Conservation (phyloP, 2,329 filamentous ascomycete species). For the Gnomoniopsis smithogilvyi region DNA sequence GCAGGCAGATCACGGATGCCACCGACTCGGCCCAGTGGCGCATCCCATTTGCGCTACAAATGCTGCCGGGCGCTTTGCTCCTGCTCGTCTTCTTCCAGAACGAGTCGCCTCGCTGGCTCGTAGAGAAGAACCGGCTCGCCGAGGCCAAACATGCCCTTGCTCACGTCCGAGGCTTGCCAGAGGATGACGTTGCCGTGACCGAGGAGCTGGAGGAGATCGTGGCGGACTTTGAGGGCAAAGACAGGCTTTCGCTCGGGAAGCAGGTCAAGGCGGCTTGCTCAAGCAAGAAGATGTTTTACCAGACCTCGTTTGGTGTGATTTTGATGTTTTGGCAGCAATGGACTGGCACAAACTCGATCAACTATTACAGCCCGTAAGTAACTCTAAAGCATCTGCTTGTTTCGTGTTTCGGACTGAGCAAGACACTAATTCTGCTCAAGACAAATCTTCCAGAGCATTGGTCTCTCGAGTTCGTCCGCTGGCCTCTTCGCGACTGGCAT, state of each 20-base stretch:
- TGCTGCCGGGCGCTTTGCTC: conserved; percentile 35
- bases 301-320: conserved; percentile 24
- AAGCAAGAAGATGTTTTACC: conserved; percentile 38
- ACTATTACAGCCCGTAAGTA: conserved; percentile 43
- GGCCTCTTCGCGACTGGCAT: conserved; percentile 71
- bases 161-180: conserved; percentile 47
- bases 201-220: conserved; percentile 56
- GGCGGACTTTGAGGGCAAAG: conserved; percentile 51
- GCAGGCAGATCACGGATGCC: conserved; percentile 12
- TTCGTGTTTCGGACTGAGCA: not conserved
- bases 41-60: conserved; percentile 40
- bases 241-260: conserved; percentile 27
- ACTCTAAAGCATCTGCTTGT: conserved; percentile 21
- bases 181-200: conserved; percentile 51
- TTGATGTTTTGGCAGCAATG: conserved; percentile 27
- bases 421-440: conserved; percentile 22
- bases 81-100: conserved; percentile 32
- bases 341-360: conserved; percentile 58
- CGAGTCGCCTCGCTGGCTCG: conserved; percentile 36
- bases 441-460: conserved; percentile 62
- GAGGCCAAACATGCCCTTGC: conserved; percentile 35
- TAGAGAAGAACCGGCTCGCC: conserved; percentile 34
- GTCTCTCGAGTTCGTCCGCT: conserved; percentile 52
- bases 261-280: conserved; percentile 38
- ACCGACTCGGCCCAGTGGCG: conserved; percentile 33